Evolutionary conservation across 164 flowering plant genomes (phyloP), one percentile per base, ranked within the genome.

Genomic region (Annona squamosa): DNA sequence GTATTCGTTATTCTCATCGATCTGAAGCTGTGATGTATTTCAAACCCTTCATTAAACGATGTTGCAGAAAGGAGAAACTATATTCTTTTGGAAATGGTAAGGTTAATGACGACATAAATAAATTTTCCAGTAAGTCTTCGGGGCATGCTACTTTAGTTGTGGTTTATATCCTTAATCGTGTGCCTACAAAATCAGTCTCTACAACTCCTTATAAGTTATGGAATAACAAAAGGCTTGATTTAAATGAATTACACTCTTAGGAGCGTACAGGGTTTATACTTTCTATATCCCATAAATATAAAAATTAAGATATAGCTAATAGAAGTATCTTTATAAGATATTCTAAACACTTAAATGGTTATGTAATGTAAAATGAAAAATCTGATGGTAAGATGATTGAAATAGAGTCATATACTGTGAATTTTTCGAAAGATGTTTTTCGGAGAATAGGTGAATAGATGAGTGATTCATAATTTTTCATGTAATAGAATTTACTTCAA

Each of bases 111-210:
- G 70, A 70, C 69, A 47, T 63, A 64, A 19, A 65, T 12, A 4
- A 65, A 73, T 64, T 73, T 70, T 6, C 71, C 59, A 26, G n/a
- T 73, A 26, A 52, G 19, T 71, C 63, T 70, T 75, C 47, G 74
- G 69, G 79, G 10, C 44, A 70, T 52, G 47, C 71, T 6, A 4
- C 64, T 1, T 19, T 63, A 4, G 19, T 57, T 63, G 45, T 18
- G 41, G 13, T 48, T 48, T 67, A 66, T 61, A 72, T 64, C 45
- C 62, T 72, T 1, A 72, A 72, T 5, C 17, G 67, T 6, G 67
- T 64, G 67, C 67, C 67, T n/a, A 9, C 67, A 26, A 26, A 26
- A 26, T 26, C 37, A 26, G 37, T 26, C 37, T 26, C 37, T 26
- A 26, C 37, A 26, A 26, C 37, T 26, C 37, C 37, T 26, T 26